A percentile compares a stretch with the other conserved stretches of the same genome.
Conservation (phyloP, 2,329 filamentous ascomycete species). For the Ceratocystis ficicola region DNA sequence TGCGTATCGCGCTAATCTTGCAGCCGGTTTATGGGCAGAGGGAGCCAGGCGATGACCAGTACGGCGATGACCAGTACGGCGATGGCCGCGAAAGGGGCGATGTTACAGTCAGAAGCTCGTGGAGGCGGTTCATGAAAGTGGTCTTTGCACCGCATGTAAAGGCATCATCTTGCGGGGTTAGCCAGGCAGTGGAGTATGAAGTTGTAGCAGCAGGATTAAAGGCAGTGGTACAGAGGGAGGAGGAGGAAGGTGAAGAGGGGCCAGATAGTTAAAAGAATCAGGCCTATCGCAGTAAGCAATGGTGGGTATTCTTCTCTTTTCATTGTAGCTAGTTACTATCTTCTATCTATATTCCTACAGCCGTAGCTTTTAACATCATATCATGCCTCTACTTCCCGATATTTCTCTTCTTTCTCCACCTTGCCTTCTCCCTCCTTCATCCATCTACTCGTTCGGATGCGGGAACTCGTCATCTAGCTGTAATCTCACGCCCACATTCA, state of each 20-base stretch:
- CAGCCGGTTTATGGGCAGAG: slow-evolving; percentile 42
- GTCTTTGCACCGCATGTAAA: slow-evolving; percentile 73
- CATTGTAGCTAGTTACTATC: background rate
- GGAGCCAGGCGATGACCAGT: slow-evolving; percentile 32
- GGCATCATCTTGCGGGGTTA: slow-evolving; percentile 38
- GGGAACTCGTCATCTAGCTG: slow-evolving; percentile 93
- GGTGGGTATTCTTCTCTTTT: slow-evolving; percentile 1
- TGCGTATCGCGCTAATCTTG: slow-evolving; percentile 70
- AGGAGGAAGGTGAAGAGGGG: background rate
- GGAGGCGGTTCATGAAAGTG: slow-evolving; percentile 71
- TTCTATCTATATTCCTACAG: slow-evolving; percentile 8
- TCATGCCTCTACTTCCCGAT: background rate
- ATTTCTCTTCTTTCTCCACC: background rate
- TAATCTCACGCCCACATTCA: slow-evolving; percentile 93
- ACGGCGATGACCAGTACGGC: slow-evolving; percentile 34
- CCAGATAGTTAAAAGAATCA: background rate
- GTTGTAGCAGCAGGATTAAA: slow-evolving; percentile 55
- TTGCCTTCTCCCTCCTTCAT: background rate
- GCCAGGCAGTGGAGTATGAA: slow-evolving; percentile 56
- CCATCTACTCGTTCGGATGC: slow-evolving; percentile 36
- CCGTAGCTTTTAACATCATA: too few relatives aligned
- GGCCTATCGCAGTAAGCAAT: background rate
- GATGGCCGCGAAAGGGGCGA: slow-evolving; percentile 29
- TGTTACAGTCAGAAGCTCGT: slow-evolving; percentile 40
- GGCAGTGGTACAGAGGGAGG: slow-evolving; percentile 25